Evolutionary conservation across 768 basidiomycete species (phyloP).

Genomic region (Hypsizygus marmoreus): DNA sequence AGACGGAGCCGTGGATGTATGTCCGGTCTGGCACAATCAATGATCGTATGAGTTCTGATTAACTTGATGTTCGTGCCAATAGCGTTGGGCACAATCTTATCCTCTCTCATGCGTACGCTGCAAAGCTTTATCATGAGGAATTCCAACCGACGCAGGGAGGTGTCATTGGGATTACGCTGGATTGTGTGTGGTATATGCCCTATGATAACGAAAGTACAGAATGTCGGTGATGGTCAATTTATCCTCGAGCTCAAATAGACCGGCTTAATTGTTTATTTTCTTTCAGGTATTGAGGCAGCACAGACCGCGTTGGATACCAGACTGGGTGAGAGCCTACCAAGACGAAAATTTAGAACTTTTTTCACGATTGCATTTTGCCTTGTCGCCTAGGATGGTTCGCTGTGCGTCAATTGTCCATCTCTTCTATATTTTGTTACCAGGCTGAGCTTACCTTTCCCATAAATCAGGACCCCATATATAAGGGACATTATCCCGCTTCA

Average conservation of each 20-base stretch:
- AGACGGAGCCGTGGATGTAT: constrained; percentile 66
- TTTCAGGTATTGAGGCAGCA: constrained; percentile 57
- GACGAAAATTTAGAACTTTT: neutral
- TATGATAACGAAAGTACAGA: constrained; percentile 60
- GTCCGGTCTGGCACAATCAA: constrained; percentile 21
- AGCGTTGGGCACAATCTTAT: constrained; percentile 71
- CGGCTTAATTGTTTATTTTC: neutral
- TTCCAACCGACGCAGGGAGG: constrained; percentile 59
- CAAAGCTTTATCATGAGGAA: constrained; percentile 61
- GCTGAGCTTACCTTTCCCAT: too few species aligned
- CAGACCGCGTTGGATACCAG: constrained; percentile 65
- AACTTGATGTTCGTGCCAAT: neutral
- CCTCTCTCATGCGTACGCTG: constrained; percentile 67
- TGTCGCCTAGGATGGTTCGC: constrained; percentile 45
- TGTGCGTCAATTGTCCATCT: constrained; percentile 23
- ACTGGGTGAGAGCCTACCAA: constrained; percentile 45
- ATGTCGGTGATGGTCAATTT: constrained; percentile 43
- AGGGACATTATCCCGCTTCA: constrained; percentile 62
- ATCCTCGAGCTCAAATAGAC: neutral
- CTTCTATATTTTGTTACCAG: constrained; percentile 15
- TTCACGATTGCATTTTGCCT: too few species aligned
- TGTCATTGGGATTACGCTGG: constrained; percentile 72
- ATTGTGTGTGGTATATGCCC: constrained; percentile 66
- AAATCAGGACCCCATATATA: constrained; percentile 65
- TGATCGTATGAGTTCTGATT: constrained; percentile 1